Conservation (phyloP, 139 green algal species). For the Pseudopediastrum boryanum region DNA sequence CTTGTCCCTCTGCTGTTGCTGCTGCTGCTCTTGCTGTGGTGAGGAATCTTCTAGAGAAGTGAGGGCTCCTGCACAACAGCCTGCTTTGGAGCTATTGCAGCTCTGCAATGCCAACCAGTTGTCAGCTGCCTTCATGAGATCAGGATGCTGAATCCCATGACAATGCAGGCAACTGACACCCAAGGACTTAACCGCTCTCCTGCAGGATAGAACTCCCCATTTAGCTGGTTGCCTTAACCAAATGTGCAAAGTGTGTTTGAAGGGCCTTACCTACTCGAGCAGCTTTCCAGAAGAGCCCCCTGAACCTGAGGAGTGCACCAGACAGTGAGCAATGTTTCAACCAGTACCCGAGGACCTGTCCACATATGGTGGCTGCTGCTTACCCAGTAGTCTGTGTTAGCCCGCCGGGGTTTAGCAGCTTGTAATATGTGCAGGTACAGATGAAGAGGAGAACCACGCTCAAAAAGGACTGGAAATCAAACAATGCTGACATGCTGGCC, state of each 20-base stretch:
- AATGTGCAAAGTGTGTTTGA: not conserved
- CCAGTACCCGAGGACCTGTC: too few species aligned
- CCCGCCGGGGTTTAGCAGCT: conserved; percentile 75
- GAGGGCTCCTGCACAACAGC: too few species aligned
- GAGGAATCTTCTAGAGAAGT: too few species aligned
- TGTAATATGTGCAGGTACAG: conserved; percentile 97
- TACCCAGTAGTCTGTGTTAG: conserved; percentile 77
- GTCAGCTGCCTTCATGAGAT: conserved; percentile 42
- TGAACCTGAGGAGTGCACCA: conserved; percentile 64
- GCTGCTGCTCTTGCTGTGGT: not conserved
- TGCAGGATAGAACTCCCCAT: conserved; percentile 14
- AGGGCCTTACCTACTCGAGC: conserved; percentile 73
- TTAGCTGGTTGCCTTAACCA: not conserved
- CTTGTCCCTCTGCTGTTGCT: not conserved
- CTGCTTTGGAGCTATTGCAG: not conserved
- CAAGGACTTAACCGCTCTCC: conserved; percentile 80
- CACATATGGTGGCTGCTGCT: conserved; percentile 17
- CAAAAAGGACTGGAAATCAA: conserved; percentile 94
- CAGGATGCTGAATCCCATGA: conserved; percentile 70
- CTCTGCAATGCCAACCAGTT: not conserved
- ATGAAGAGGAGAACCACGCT: conserved; percentile 92
- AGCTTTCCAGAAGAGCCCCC: conserved; percentile 90
- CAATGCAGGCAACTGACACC: conserved; percentile 70
- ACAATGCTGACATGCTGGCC: conserved; percentile 86
- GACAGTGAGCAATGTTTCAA: not conserved